Base-by-base conservation (phyloP, 2,329 filamentous ascomycete species). In the Rhinocladiella mackenziei region DNA sequence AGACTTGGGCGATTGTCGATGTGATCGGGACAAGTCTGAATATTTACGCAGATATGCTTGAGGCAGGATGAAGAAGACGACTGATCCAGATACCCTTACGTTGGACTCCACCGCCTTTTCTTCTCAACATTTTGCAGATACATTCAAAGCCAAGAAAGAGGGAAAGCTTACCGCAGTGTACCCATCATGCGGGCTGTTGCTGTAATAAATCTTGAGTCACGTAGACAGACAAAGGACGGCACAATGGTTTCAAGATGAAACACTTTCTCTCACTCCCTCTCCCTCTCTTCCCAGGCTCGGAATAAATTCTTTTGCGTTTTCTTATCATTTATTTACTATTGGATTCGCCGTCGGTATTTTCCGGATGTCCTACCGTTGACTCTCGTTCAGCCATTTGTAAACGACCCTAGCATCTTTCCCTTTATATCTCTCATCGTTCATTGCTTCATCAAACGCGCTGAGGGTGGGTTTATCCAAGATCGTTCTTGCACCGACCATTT, bases 361-460 rank as follows among this genome's bases (percentile, higher is more conserved):
- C n/a, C n/a, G n/a, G n/a, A n/a, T n/a, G 19, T 42, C 29, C 32
- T 37, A 30, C 35, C 47, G 40, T 20, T 47, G 39, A 19, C 43
- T 46, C 15, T 56, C 74, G 2, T 74, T 75, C 19, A 80, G 56
- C 60, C 73, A 77, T 32, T 77, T 64, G 63, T 74, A 80, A 2
- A 80, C 71, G 13, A 80, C 75, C 43, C 75, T 68, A 15, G 74
- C 78, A 56, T 81, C 76, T 48, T 76, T 58, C 47, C 74, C 75
- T 45, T 61, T 69, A 62, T 74, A 80, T 8, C 65, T 62, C 10
- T 65, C 59, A 58, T 78, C 75, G 39, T 69, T 66, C 40, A 70
- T 72, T 2, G 76, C 74, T 7, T 64, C 69, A 13, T 70, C 65
- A 60, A 80, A 81, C 3, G 72, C 71, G 17, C 64, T 62, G 47